phyloP scores from a whole-genome alignment of 257 asterid genomes.

The Mitragyna speciosa region DNA sequence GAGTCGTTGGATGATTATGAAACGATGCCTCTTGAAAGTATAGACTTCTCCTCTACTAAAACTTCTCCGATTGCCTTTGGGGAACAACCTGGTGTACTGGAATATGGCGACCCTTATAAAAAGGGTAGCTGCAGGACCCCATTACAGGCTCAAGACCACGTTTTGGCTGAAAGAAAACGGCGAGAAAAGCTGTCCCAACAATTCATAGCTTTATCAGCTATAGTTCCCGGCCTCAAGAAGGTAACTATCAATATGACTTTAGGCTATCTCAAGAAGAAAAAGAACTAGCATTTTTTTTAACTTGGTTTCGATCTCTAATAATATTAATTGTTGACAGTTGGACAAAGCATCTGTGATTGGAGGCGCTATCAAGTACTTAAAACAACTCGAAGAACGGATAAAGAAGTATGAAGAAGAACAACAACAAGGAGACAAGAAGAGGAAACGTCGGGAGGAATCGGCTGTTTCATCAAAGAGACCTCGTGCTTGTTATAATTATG shows the following conservation, averaged over 20 bases:
- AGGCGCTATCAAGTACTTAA: not conserved
- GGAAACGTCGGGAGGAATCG: not conserved
- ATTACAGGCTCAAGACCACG: slow-evolving; percentile 28
- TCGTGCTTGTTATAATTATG: not conserved
- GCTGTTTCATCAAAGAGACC: not conserved
- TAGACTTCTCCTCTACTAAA: not conserved
- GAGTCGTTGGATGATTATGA: not conserved
- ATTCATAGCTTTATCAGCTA: slow-evolving; percentile 24
- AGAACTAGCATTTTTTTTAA: not conserved
- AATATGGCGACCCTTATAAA: not conserved
- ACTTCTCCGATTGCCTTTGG: not conserved
- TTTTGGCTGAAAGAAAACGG: slow-evolving; percentile 31
- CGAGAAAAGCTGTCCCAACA: slow-evolving; percentile 25
- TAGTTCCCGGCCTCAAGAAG: slow-evolving; percentile 35
- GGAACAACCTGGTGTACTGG: not conserved
- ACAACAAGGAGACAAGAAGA: not conserved
- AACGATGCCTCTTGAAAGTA: not conserved
- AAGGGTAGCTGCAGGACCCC: slow-evolving; percentile 4
- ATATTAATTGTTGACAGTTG: not conserved
- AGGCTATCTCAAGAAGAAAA: not conserved
- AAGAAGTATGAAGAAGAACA: not conserved
- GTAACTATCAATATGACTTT: not conserved
- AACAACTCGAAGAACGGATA: not conserved
- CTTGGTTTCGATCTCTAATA: not conserved
- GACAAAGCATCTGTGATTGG: not conserved